Evolutionary conservation across 306 rosid species (phyloP).

Genomic region (Begonia loranthoides): DNA sequence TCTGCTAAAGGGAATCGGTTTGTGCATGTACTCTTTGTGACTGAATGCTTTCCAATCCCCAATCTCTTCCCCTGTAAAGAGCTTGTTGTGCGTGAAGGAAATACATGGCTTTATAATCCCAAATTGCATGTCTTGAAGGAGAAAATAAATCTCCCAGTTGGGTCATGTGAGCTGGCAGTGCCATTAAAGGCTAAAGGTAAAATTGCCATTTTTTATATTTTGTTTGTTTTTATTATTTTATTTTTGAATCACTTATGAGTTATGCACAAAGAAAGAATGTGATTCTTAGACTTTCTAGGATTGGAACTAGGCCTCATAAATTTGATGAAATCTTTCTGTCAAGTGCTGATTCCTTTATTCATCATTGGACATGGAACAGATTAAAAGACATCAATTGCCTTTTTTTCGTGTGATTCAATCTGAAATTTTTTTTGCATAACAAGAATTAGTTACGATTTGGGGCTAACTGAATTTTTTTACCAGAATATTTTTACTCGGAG

Average conservation of each 20-base stretch:
- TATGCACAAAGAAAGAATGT: background rate
- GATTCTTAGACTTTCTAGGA: background rate
- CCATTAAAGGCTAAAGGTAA: constrained; percentile 78
- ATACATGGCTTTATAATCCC: constrained; percentile 68
- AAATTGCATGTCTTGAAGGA: constrained; percentile 41
- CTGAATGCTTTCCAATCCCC: constrained; percentile 67
- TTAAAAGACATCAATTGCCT: background rate
- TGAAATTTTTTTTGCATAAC: background rate
- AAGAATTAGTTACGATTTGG: background rate
- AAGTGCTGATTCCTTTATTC: background rate
- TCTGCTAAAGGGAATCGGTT: constrained; percentile 54
- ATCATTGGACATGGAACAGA: background rate
- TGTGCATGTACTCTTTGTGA: constrained; percentile 51
- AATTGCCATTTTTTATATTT: background rate
- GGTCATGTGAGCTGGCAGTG: constrained; percentile 75
- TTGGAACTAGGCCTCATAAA: background rate
- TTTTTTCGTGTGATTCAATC: background rate
- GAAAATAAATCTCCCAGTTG: constrained; percentile 60
- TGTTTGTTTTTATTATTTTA: too few relatives aligned
- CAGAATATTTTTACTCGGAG: constrained; percentile 56
- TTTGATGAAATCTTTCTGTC: background rate
- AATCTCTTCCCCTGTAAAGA: constrained; percentile 67
- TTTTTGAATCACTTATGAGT: too few relatives aligned
- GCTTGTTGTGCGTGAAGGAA: constrained; percentile 45
- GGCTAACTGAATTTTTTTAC: constrained; percentile 17